These are phyloP conservation scores for Fistulifera solaris DNA, from an alignment of 108 stramenopile genomes.

Conservation along the genomic window DNA sequence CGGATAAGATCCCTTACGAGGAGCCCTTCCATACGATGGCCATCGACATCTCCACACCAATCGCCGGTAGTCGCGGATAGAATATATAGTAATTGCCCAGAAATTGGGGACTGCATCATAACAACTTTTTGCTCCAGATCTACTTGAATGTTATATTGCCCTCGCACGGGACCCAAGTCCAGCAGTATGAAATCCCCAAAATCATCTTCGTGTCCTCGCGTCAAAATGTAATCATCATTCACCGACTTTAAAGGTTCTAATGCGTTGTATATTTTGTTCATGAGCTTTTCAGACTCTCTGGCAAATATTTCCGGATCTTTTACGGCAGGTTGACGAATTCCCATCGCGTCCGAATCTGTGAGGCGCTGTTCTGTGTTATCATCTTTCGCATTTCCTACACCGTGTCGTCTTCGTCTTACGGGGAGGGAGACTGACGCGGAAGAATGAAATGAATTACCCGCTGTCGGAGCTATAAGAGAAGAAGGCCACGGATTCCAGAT, in stretches of 20 bases:
- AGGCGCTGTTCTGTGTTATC: too few relatives aligned
- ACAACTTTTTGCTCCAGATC: constrained; percentile 30
- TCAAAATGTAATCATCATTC: constrained; percentile 49
- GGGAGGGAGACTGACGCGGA: too few relatives aligned
- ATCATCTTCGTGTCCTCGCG: constrained; percentile 10
- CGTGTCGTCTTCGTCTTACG: too few relatives aligned
- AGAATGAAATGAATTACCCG: too few relatives aligned
- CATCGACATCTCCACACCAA: constrained; percentile 65
- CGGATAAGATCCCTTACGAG: constrained; percentile 73
- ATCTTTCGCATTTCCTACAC: too few relatives aligned
- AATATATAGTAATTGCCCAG: constrained; percentile 55
- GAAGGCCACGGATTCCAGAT: too few relatives aligned
- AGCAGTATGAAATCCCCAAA: constrained; percentile 41
- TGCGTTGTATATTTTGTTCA: constrained; percentile 47
- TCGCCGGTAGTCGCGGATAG: constrained; percentile 40
- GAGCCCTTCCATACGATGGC: constrained; percentile 65
- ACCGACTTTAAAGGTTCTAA: constrained; percentile 43
- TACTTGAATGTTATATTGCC: constrained; percentile 39
- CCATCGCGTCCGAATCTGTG: too few relatives aligned
- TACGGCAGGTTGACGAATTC: too few relatives aligned
- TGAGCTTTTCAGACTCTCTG: not conserved
- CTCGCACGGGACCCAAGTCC: constrained; percentile 36
- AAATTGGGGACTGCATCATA: constrained; percentile 49
- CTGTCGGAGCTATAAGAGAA: too few relatives aligned
- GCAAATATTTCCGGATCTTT: too few relatives aligned